Base-by-base conservation (phyloP, 805 yeast genomes). In the Henningerozyma blattae region DNA sequence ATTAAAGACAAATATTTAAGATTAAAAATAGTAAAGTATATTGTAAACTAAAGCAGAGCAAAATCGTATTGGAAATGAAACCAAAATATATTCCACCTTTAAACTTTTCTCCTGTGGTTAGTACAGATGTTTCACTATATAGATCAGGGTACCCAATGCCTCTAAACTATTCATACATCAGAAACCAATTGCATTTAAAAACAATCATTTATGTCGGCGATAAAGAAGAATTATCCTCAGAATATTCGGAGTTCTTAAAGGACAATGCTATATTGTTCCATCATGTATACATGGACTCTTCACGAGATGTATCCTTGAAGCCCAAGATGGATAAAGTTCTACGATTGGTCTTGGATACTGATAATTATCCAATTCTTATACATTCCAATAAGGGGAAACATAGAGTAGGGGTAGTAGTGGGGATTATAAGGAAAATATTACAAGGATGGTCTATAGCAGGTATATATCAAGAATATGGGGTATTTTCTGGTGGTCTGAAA, bases 331-430 rank as follows among this genome's bases (percentile, higher is more conserved):
- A 72, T 17, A 51, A 58, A 16, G 77, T 83, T 1, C 59, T 81
- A 28, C 63, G 69, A 36, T 47, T 79, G 25, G 63, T 81, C 32
- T 52, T 76, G 22, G 70, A 79, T 46, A 65, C 64, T 31, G 72
- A 75, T 12, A 86, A 86, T 52, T 84, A 80, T 52, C 98, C 98
- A 1, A 74, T 89, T 10, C 63, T 89, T 36, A 71, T 89, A 10
- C 97, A 91, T 54, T 85, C 95, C 3, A 85, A 91, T 56, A 89
- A 89, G 61, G 98, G 98, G n/a, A 91, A 91, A 55, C 98, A 89
- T 54, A 60, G 98, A 28, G 87, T 85, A 3, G 97, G 97, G 0
- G 87, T 91, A 1, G 64, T 87, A 28, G 93, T 87, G n/a, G 98
- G 95, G 0, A 67, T 85, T 20, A 76, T 89, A 68, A 62, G 98